Percentiles rank a stretch among this genome's conserved stretches.
phyloP scores from a whole-genome alignment of 2,329 filamentous ascomycete genomes.

The Rhynchosporium secalis region DNA sequence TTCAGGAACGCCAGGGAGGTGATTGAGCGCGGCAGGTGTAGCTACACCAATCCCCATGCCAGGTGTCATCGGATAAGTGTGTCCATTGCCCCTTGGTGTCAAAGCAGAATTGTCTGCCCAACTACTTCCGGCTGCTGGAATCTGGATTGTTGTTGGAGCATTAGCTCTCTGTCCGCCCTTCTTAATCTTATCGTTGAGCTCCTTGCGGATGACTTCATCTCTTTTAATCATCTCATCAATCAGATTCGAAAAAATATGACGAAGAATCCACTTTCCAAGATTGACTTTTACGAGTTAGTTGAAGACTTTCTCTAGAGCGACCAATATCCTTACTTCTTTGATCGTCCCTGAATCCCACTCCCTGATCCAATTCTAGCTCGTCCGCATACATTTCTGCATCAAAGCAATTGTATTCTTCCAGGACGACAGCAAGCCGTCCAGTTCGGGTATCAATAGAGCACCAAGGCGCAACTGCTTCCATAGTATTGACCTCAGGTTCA shows the following conservation, averaged over 20 bases:
- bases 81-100: slow-evolving; percentile 66
- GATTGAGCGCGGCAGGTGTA: slow-evolving; percentile 54
- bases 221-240: slow-evolving; percentile 87
- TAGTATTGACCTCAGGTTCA: slow-evolving; percentile 79
- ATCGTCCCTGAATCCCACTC: slow-evolving; percentile 84
- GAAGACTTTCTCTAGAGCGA: slow-evolving; percentile 3
- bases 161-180: slow-evolving; percentile 58
- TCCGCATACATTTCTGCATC: slow-evolving; percentile 97
- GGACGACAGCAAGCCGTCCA: slow-evolving; percentile 82
- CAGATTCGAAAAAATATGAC: slow-evolving; percentile 86
- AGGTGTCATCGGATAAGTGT: slow-evolving; percentile 66
- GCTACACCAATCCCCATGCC: slow-evolving; percentile 77
- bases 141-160: slow-evolving; percentile 61
- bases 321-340: slow-evolving; percentile 74
- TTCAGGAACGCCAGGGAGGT: slow-evolving; percentile 51
- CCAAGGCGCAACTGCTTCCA: slow-evolving; percentile 91
- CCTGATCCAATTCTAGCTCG: slow-evolving; percentile 72
- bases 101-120: slow-evolving; percentile 46
- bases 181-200: slow-evolving; percentile 63
- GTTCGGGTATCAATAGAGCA: slow-evolving; percentile 93
- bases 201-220: slow-evolving; percentile 72
- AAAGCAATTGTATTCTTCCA: slow-evolving; percentile 95
- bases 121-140: slow-evolving; percentile 46
- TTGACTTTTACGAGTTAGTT: slow-evolving; percentile 65
- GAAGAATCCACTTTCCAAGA: slow-evolving; percentile 91